phyloP scores from a whole-genome alignment of 306 rosid species.

The Vigna mungo region DNA sequence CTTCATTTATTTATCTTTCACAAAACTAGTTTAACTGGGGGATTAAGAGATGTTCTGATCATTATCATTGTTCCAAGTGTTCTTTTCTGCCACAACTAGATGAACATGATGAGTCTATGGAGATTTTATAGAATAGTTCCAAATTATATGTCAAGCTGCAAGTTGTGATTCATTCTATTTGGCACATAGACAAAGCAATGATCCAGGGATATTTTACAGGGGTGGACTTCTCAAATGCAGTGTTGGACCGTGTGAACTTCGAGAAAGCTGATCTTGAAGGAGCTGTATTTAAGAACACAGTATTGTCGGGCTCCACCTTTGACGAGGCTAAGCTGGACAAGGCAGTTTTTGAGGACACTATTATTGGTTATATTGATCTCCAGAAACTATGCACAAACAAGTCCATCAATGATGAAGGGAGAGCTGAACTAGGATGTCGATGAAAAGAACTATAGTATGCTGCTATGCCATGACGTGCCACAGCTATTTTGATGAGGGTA shows the following conservation, averaged over 20 bases:
- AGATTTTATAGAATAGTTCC: background rate
- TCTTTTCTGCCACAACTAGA: too few relatives aligned
- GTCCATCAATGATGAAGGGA: constrained; percentile 63
- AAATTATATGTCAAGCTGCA: background rate
- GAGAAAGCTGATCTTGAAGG: constrained; percentile 91
- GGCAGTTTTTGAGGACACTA: constrained; percentile 90
- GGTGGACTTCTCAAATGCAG: constrained; percentile 89
- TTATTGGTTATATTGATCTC: constrained; percentile 91
- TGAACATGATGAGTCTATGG: background rate
- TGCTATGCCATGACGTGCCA: constrained; percentile 20
- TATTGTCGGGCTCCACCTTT: constrained; percentile 90
- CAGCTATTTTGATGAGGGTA: constrained; percentile 38
- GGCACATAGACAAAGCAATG: constrained; percentile 16
- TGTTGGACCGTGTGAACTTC: constrained; percentile 87
- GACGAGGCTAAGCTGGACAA: constrained; percentile 74
- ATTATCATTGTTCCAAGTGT: too few relatives aligned
- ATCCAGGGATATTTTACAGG: constrained; percentile 55
- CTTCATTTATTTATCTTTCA: constrained; percentile 4
- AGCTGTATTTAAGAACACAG: constrained; percentile 78
- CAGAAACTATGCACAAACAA: constrained; percentile 86
- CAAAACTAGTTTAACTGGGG: background rate
- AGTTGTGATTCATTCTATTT: constrained; percentile 21
- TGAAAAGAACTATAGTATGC: constrained; percentile 53
- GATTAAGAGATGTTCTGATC: too few relatives aligned
- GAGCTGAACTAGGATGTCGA: constrained; percentile 87